phyloP scores from a whole-genome alignment of 345 rosid genomes.

The Eucalyptus polyanthemos region DNA sequence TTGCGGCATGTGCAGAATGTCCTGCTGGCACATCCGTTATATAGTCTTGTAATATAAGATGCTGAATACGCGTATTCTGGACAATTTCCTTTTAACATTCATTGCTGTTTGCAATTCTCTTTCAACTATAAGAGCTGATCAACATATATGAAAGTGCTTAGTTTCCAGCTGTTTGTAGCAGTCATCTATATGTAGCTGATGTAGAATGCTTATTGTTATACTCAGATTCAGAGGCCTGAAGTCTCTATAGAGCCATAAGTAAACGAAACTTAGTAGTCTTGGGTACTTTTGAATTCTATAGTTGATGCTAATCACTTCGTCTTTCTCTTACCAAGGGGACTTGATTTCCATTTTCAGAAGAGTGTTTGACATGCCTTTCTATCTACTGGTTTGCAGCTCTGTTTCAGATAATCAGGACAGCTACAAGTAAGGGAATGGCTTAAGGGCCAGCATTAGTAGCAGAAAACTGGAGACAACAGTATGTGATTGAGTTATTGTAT shows the following conservation, averaged over 20 bases:
- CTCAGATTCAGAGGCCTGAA: background rate
- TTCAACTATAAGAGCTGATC: background rate
- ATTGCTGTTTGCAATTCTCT: background rate
- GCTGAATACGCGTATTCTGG: background rate
- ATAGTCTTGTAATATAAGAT: background rate
- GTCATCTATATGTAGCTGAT: background rate
- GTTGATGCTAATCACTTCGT: background rate
- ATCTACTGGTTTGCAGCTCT: slow-evolving; percentile 12
- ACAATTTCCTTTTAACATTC: background rate
- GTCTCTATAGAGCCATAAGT: background rate
- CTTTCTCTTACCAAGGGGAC: background rate
- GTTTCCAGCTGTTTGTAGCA: background rate
- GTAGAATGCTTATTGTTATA: background rate
- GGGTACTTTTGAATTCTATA: background rate
- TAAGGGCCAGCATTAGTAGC: background rate
- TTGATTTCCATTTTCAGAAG: background rate
- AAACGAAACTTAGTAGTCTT: background rate
- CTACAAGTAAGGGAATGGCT: slow-evolving; percentile 5
- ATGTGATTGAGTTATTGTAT: background rate
- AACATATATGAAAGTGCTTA: background rate
- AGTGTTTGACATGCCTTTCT: background rate
- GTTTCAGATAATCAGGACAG: slow-evolving; percentile 24
- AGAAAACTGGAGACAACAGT: background rate
- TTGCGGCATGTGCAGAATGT: background rate
- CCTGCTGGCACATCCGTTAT: background rate